Evolutionary conservation across 2,329 filamentous ascomycete genomes (phyloP), one percentile per base, ranked within the genome.

Genomic region (Xylariaceae sp.): DNA sequence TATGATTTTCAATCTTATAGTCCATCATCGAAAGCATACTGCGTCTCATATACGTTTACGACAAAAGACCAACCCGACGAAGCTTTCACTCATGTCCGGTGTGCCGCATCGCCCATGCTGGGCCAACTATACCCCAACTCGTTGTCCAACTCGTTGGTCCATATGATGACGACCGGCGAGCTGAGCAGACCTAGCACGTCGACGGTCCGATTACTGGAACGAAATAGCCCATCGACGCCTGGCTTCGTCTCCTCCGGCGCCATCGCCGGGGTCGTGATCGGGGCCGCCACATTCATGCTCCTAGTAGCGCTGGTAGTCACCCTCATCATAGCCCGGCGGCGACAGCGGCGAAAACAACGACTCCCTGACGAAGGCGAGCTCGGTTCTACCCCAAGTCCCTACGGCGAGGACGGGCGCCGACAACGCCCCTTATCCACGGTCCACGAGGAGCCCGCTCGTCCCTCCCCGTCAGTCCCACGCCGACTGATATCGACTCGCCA

Each of bases 91-190:
- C 58, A 65, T 49, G 54, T 69, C 2, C 59, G 59, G 43, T 69
- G 67, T 41, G 60, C 65, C 34, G 52, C 58, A 29, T 51, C 60
- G 6, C 47, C 57, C 2, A 57, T 56, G 6, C 65, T 62, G 44
- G 66, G 63, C 27, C 59, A 68, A 50, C 46, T 69, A 51, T 66
- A 62, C 41, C 65, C 66, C 0, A 64, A 58, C 29, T 67, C 67
- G 3, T 64, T 62, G 5, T 64, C 66, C 0, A 64, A 58, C 29
- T 67, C 67, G 3, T 64, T 62, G 5, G 64, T 64, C 30, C 35
- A 62, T n/a, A 57, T 37, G 26, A 60, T 61, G 19, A 60, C 52
- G 12, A 48, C 45, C 5, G 40, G 47, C 19, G 19, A 11, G 2
- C 32, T 37, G 12, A 50, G n/a, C 9, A 42, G 39, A 32, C 40